Evolutionary conservation across 176 grass and related monocot species (phyloP).

Genomic region (Elymus sibiricus): DNA sequence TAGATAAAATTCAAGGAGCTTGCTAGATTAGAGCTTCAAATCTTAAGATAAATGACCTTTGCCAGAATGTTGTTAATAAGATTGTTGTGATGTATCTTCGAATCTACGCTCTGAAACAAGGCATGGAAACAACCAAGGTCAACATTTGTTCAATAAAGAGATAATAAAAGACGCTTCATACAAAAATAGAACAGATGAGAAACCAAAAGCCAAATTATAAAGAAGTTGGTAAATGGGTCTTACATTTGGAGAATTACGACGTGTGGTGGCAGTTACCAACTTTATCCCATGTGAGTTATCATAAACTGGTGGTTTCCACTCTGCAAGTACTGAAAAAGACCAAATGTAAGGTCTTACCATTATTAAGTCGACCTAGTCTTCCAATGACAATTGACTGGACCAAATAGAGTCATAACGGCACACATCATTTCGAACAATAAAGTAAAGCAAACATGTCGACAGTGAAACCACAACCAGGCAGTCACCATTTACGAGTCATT

Average conservation of each 20-base stretch:
- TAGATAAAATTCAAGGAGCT: neutral
- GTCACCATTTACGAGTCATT: neutral
- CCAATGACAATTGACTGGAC: neutral
- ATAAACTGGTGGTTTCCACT: slow-evolving; percentile 99
- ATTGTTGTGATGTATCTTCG: slow-evolving; percentile 99
- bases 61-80: slow-evolving; percentile 99
- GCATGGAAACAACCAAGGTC: neutral
- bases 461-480: neutral
- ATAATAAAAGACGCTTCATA: slow-evolving; percentile 1
- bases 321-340: slow-evolving; percentile 75
- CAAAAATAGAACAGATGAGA: neutral
- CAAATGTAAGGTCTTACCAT: slow-evolving; percentile 23
- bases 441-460: neutral
- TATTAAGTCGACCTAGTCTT: neutral
- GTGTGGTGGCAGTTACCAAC: slow-evolving; percentile 84
- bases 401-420: neutral
- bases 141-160: neutral
- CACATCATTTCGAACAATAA: neutral
- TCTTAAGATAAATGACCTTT: slow-evolving; percentile 58
- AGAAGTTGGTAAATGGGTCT: slow-evolving; percentile 4
- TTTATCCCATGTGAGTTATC: slow-evolving; percentile 95
- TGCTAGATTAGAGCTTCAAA: slow-evolving; percentile 23
- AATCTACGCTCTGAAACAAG: slow-evolving; percentile 90
- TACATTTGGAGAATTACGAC: slow-evolving; percentile 99
- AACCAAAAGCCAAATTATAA: neutral